phyloP scores from a whole-genome alignment of 352 stramenopile genomes.

The Phytophthora multivora region DNA sequence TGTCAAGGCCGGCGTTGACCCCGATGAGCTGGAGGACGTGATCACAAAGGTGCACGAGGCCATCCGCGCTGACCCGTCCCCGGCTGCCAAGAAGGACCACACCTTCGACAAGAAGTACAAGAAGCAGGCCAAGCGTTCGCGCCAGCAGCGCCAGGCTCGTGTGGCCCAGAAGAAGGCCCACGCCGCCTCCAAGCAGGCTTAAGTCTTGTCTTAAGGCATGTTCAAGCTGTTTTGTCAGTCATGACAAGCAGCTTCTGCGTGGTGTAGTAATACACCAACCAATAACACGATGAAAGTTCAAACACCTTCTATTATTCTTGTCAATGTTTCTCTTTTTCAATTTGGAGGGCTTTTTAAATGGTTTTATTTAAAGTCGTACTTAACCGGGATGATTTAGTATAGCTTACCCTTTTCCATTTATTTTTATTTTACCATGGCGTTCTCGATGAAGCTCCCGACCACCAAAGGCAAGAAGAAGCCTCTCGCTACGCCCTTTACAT shows the following conservation, averaged over 20 bases:
- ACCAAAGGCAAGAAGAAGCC: conserved; percentile 46
- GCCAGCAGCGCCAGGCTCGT: conserved; percentile 94
- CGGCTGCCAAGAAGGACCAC: conserved; percentile 92
- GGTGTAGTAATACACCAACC: conserved; percentile 13
- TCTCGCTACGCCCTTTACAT: conserved; percentile 13
- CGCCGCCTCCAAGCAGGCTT: conserved; percentile 57
- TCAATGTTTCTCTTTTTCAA: not conserved
- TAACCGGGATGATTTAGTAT: not conserved
- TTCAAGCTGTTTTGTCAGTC: not conserved
- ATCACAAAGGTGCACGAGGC: conserved; percentile 96
- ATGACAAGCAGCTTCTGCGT: conserved; percentile 7
- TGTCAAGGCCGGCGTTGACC: conserved; percentile 91
- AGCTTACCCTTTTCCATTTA: not conserved
- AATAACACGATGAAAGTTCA: conserved; percentile 49
- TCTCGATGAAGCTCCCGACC: conserved; percentile 65
- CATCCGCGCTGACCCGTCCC: conserved; percentile 96
- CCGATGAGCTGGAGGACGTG: conserved; percentile 92
- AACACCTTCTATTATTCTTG: conserved; percentile 25
- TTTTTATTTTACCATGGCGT: conserved; percentile 40
- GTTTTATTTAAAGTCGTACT: conserved; percentile 8
- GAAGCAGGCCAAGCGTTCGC: conserved; percentile 91
- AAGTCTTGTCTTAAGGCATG: conserved; percentile 24
- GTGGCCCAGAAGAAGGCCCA: conserved; percentile 98
- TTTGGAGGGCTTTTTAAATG: too few species aligned
- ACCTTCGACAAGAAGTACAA: conserved; percentile 96